phyloP scores from a whole-genome alignment of 306 rosid species.

The Potentilla sterilis region DNA sequence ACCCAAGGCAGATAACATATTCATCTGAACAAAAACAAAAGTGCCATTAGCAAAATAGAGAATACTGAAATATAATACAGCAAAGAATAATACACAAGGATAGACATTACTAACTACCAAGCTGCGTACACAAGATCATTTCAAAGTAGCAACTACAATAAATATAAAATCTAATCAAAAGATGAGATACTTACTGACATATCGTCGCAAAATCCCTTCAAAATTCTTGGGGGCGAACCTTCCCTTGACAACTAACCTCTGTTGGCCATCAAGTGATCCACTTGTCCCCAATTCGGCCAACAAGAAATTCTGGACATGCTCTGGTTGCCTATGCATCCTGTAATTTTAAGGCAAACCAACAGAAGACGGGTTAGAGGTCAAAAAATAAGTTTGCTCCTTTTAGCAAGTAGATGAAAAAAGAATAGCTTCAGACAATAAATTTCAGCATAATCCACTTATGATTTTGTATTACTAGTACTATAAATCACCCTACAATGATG shows the following conservation, averaged over 20 bases:
- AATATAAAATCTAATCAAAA: conserved; percentile 16
- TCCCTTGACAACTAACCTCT: conserved; percentile 91
- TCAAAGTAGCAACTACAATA: neutral
- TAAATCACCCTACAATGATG: neutral
- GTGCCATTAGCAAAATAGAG: neutral
- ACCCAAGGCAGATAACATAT: conserved; percentile 5
- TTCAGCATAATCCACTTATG: neutral
- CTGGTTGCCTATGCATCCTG: conserved; percentile 97
- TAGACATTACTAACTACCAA: neutral
- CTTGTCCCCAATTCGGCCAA: conserved; percentile 95
- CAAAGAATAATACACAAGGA: neutral
- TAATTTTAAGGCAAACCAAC: conserved; percentile 3
- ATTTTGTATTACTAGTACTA: neutral
- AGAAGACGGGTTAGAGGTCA: neutral
- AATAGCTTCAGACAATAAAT: neutral
- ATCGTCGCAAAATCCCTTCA: conserved; percentile 92
- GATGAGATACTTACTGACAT: conserved; percentile 62
- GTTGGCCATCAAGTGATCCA: conserved; percentile 97
- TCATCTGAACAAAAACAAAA: conserved; percentile 54
- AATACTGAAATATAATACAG: neutral
- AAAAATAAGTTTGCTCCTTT: neutral
- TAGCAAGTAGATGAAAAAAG: neutral
- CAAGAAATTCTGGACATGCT: conserved; percentile 93
- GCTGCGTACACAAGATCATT: neutral
- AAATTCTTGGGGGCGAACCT: conserved; percentile 96